Evolutionary conservation across 73 alveolate species (phyloP).

Genomic region (Paraurostyla sp.): DNA sequence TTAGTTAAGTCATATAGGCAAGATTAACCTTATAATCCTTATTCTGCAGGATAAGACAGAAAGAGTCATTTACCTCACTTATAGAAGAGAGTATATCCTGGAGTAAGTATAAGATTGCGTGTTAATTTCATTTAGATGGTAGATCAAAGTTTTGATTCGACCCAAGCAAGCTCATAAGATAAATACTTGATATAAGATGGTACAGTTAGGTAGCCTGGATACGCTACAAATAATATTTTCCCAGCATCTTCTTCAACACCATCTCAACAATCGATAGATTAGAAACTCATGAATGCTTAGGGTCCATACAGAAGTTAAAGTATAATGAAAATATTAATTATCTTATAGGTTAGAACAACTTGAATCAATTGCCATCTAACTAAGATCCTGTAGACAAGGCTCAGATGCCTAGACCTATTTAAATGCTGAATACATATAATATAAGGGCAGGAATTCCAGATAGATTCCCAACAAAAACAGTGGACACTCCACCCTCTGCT

Average conservation of each 20-base stretch:
- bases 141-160: constrained; percentile 36
- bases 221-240: neutral
- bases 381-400: neutral
- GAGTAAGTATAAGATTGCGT: constrained; percentile 5
- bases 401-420: constrained; percentile 53
- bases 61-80: neutral
- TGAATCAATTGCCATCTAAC: neutral
- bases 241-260: neutral
- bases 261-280: neutral
- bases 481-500: constrained; percentile 59
- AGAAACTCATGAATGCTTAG: neutral
- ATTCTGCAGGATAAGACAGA: neutral
- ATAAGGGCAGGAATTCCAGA: constrained; percentile 23
- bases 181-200: neutral
- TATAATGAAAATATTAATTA: neutral
- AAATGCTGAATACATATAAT: neutral
- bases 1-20: neutral
- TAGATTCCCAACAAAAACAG: constrained; percentile 35
- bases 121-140: neutral
- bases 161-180: neutral
- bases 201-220: neutral
- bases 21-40: neutral
- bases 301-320: neutral
- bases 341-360: neutral
- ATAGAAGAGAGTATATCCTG: constrained; percentile 24